A percentile compares a stretch with the other conserved stretches of the same genome.
phyloP scores from a whole-genome alignment of 768 basidiomycete genomes.

The Termitomyces sp. region DNA sequence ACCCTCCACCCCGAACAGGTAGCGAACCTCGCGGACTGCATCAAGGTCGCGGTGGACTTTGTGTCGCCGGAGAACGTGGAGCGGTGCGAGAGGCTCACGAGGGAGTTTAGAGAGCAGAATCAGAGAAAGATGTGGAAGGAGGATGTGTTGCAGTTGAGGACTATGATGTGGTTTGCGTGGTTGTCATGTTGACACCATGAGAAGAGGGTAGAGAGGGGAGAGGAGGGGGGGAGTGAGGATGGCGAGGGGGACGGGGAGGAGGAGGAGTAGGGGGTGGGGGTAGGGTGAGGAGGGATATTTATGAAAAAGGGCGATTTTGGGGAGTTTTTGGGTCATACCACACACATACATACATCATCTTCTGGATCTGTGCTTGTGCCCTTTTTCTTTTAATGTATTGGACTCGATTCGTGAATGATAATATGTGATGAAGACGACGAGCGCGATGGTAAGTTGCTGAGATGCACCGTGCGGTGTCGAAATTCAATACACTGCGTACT shows the following conservation, averaged over 20 bases:
- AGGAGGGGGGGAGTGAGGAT: not conserved
- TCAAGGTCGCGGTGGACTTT: constrained; percentile 95
- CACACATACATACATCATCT: too few relatives aligned
- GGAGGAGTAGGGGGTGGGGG: not conserved
- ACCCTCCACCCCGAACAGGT: constrained; percentile 48
- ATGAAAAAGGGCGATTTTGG: too few relatives aligned
- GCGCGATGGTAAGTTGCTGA: too few relatives aligned
- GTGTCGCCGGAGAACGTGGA: constrained; percentile 91
- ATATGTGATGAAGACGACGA: too few relatives aligned
- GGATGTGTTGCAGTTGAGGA: constrained; percentile 87
- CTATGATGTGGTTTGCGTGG: constrained; percentile 96
- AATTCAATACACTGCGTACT: too few relatives aligned
- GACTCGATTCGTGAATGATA: too few relatives aligned
- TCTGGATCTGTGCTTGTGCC: too few relatives aligned
- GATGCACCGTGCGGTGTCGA: too few relatives aligned
- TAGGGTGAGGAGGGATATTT: too few relatives aligned
- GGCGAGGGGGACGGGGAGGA: not conserved
- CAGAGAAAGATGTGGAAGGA: constrained; percentile 89
- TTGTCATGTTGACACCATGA: constrained; percentile 56
- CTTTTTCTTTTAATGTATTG: too few relatives aligned
- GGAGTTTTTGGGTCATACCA: too few relatives aligned
- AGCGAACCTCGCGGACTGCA: constrained; percentile 89
- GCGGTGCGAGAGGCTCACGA: constrained; percentile 81
- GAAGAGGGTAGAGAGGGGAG: not conserved
- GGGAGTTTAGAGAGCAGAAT: constrained; percentile 90